Conservation (phyloP, 2,329 filamentous ascomycete genomes). For the Colletotrichum truncatum region DNA sequence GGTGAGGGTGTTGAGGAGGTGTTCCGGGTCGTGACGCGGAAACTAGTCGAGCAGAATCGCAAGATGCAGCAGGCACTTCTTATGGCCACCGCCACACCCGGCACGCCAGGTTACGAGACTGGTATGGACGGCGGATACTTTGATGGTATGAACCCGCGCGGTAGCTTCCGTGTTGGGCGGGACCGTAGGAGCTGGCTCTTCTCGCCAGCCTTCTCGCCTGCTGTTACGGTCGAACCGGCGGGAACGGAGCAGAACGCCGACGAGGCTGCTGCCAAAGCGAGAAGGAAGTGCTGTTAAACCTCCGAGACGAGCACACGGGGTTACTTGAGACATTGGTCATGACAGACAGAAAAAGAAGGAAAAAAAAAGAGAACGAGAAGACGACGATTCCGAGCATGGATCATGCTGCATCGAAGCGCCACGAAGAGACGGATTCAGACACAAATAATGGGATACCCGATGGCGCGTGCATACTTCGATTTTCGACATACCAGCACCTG, state of each 20-base stretch:
- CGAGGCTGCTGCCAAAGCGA: conserved; percentile 31
- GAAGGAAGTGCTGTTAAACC: conserved; percentile 38
- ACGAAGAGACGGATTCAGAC: background rate
- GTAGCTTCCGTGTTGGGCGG: conserved; percentile 66
- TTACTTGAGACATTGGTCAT: no score
- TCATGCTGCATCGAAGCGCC: background rate
- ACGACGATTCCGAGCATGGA: no score
- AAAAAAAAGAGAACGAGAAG: no score
- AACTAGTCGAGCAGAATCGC: conserved; percentile 71
- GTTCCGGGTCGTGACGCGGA: conserved; percentile 75
- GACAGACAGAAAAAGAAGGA: no score
- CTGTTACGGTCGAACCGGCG: conserved; percentile 57
- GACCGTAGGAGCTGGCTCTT: conserved; percentile 70
- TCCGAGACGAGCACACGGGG: no score
- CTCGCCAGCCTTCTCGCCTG: conserved; percentile 61
- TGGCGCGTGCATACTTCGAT: background rate
- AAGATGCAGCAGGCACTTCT: conserved; percentile 69
- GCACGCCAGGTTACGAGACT: conserved; percentile 56
- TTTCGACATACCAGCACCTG: background rate
- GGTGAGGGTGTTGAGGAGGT: conserved; percentile 97
- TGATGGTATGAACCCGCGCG: conserved; percentile 55
- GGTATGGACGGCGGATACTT: conserved; percentile 60
- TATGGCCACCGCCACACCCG: conserved; percentile 62
- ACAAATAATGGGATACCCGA: background rate
- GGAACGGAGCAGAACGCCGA: conserved; percentile 37